These are phyloP conservation scores for Pleurostoma richardsiae DNA, from an alignment of 2,329 filamentous ascomycete genomes.

Conservation along the genomic window DNA sequence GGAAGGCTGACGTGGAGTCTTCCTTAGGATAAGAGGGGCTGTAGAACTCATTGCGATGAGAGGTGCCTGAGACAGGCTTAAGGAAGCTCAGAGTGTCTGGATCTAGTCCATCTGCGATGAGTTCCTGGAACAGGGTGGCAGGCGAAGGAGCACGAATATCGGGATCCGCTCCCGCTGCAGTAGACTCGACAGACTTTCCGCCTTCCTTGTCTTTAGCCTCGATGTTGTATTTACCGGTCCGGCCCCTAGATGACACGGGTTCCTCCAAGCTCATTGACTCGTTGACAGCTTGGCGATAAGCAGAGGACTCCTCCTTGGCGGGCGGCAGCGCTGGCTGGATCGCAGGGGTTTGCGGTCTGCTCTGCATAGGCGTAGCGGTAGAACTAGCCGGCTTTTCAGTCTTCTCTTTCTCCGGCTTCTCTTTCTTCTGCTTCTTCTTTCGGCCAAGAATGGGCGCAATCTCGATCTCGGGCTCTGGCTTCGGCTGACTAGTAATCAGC, in stretches of 20 bases:
- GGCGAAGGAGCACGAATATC: conserved; percentile 7
- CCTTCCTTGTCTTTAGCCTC: conserved; percentile 6
- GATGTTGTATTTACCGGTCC: not conserved
- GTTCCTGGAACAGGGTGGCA: conserved; percentile 8
- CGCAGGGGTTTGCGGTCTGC: conserved; percentile 14
- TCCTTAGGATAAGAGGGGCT: conserved; percentile 14
- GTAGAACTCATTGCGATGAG: conserved; percentile 24
- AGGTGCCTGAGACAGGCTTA: conserved; percentile 24
- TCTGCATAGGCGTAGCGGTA: conserved; percentile 17
- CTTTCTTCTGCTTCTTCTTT: conserved; percentile 84
- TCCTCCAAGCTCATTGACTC: conserved; percentile 10
- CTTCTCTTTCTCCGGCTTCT: conserved; percentile 71
- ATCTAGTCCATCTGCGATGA: conserved; percentile 7
- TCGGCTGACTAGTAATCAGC: conserved; percentile 39
- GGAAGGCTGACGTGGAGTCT: conserved; percentile 26
- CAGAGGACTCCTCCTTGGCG: conserved; percentile 7
- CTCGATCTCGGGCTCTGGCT: conserved; percentile 48
- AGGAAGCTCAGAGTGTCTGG: conserved; percentile 32
- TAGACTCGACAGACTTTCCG: not conserved
- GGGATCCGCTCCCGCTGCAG: conserved; percentile 3
- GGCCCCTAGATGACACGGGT: conserved; percentile 4
- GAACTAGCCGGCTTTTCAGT: conserved; percentile 47
- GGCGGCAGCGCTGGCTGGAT: conserved; percentile 1
- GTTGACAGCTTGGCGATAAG: conserved; percentile 10
- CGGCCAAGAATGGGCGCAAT: conserved; percentile 71